Conservation (phyloP, 352 stramenopile species). For the Phytopythium delawarense region DNA sequence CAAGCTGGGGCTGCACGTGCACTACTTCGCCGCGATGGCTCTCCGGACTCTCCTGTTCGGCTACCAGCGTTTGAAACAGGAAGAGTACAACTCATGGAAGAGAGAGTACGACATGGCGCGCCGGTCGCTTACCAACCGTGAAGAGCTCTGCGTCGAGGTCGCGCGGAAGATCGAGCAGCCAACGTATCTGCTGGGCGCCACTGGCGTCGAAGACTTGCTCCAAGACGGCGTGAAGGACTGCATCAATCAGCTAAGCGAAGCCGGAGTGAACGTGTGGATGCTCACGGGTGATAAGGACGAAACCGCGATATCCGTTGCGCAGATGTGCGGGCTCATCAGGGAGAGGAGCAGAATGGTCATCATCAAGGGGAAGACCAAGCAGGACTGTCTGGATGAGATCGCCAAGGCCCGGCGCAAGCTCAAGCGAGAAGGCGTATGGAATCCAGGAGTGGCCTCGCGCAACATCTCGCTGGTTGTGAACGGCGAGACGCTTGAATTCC, state of each 20-base stretch:
- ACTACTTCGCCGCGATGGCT: slow-evolving; percentile 87
- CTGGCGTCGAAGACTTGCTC: slow-evolving; percentile 96
- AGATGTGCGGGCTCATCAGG: slow-evolving; percentile 92
- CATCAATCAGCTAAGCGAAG: slow-evolving; percentile 92
- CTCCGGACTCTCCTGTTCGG: slow-evolving; percentile 83
- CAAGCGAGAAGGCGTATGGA: slow-evolving; percentile 76
- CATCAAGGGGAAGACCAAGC: slow-evolving; percentile 75
- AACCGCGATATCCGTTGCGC: slow-evolving; percentile 98
- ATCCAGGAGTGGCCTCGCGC: slow-evolving; percentile 63
- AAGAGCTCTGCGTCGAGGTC: slow-evolving; percentile 62
- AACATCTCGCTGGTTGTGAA: slow-evolving; percentile 83
- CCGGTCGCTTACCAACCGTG: slow-evolving; percentile 57
- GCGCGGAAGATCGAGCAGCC: slow-evolving; percentile 72
- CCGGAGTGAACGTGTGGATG: slow-evolving; percentile 99
- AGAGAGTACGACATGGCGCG: slow-evolving; percentile 62
- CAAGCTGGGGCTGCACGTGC: slow-evolving; percentile 73
- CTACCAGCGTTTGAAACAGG: slow-evolving; percentile 54
- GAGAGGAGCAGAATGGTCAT: slow-evolving; percentile 78
- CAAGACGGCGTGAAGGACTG: slow-evolving; percentile 96
- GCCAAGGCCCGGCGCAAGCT: slow-evolving; percentile 66
- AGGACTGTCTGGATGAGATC: slow-evolving; percentile 81
- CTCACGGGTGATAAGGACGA: slow-evolving; percentile 99
- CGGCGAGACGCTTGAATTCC: slow-evolving; percentile 67
- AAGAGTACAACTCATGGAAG: slow-evolving; percentile 75
- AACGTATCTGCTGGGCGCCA: slow-evolving; percentile 92